Evolutionary conservation across 352 stramenopile genomes (phyloP).

Genomic region (Globisporangium solare): DNA sequence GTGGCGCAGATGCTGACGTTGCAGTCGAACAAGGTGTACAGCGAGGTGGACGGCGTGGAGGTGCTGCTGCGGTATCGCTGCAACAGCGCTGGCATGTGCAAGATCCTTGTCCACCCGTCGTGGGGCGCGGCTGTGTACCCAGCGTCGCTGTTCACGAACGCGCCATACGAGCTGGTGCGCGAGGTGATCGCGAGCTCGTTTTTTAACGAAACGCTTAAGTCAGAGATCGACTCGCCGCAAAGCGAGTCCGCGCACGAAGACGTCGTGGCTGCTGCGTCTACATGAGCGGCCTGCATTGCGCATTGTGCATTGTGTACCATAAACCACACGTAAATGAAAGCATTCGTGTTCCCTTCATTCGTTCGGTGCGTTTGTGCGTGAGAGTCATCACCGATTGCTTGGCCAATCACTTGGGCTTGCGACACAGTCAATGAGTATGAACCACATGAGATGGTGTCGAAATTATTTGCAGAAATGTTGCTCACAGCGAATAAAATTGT

Average conservation of each 20-base stretch:
- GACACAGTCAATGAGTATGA: conserved; percentile 1
- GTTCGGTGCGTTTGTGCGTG: neutral
- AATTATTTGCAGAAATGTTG: neutral
- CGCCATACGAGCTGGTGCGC: conserved; percentile 79
- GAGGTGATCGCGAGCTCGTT: conserved; percentile 38
- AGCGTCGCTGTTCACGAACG: conserved; percentile 94
- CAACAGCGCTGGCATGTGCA: conserved; percentile 92
- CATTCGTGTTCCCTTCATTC: no score
- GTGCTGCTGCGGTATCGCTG: conserved; percentile 80
- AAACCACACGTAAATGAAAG: neutral
- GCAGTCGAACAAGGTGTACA: conserved; percentile 94
- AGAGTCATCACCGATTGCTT: no score
- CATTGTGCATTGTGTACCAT: neutral
- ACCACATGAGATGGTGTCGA: neutral
- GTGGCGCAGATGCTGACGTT: conserved; percentile 82
- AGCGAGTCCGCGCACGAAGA: conserved; percentile 19
- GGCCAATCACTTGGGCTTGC: conserved; percentile 2
- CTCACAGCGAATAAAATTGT: neutral
- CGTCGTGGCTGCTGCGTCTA: neutral
- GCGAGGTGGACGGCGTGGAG: conserved; percentile 94
- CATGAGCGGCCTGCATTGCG: neutral
- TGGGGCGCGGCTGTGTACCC: conserved; percentile 96
- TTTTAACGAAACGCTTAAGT: conserved; percentile 16
- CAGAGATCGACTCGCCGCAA: conserved; percentile 11
- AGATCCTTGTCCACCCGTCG: conserved; percentile 93